A percentile compares a stretch with the other conserved stretches of the same genome.
These are phyloP conservation scores for Capsicum rhomboideum DNA, from an alignment of 257 asterid species.

Conservation along the genomic window DNA sequence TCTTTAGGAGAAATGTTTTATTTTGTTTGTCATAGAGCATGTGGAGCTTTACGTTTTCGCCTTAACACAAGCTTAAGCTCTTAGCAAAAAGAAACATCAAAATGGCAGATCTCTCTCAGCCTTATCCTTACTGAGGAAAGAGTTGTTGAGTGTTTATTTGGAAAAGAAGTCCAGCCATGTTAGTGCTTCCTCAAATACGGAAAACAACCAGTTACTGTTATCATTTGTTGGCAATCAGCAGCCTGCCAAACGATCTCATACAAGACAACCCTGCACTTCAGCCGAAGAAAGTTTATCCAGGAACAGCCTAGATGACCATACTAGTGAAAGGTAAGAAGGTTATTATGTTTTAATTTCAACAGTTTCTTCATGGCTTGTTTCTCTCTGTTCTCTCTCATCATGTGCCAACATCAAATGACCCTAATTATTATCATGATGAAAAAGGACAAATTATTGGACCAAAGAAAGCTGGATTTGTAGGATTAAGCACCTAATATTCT, in stretches of 20 bases:
- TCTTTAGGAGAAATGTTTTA: neutral
- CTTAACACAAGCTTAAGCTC: constrained; percentile 54
- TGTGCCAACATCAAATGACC: neutral
- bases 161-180: constrained; percentile 38
- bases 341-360: neutral
- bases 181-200: constrained; percentile 43
- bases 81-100: constrained; percentile 54
- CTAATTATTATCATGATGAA: neutral
- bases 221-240: constrained; percentile 59
- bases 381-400: neutral
- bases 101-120: constrained; percentile 45
- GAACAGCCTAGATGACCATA: constrained; percentile 20
- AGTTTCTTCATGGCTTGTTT: neutral
- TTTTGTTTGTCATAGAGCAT: constrained; percentile 4
- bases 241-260: constrained; percentile 31
- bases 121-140: constrained; percentile 50
- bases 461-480: neutral
- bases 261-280: constrained; percentile 22
- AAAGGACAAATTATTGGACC: neutral
- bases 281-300: constrained; percentile 29
- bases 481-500: neutral
- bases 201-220: constrained; percentile 51
- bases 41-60: constrained; percentile 18
- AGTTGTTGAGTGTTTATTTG: constrained; percentile 49
- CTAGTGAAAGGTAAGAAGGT: constrained; percentile 46